Percentiles rank a stretch among this genome's conserved stretches.
These are phyloP conservation scores for Chalaropsis ovoidea DNA, from an alignment of 2,329 filamentous ascomycete species.

Conservation along the genomic window DNA sequence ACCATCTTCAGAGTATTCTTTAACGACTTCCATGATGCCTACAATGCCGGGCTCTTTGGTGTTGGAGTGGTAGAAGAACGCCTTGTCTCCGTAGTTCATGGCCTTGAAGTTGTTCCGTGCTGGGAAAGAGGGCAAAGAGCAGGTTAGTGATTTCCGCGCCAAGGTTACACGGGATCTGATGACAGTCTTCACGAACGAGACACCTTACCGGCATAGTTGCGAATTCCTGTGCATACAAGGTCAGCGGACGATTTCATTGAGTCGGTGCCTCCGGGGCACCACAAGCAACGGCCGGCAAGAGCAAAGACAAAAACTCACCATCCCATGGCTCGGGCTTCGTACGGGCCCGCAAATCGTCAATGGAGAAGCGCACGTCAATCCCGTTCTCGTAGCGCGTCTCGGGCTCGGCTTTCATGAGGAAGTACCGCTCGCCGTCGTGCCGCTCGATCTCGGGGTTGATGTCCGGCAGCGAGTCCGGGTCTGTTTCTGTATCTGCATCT, in stretches of 20 bases:
- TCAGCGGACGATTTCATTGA: background rate
- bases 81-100: slow-evolving; percentile 85
- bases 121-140: slow-evolving; percentile 19
- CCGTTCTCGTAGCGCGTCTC: slow-evolving; percentile 79
- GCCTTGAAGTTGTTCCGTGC: slow-evolving; percentile 81
- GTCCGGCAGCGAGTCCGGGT: slow-evolving; percentile 33
- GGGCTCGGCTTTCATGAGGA: slow-evolving; percentile 82
- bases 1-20: slow-evolving; percentile 73
- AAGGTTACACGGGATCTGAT: background rate
- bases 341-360: slow-evolving; percentile 71
- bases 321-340: slow-evolving; percentile 81
- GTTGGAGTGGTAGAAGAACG: slow-evolving; percentile 96
- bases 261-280: slow-evolving; percentile 8
- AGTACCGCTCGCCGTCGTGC: slow-evolving; percentile 47
- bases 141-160: background rate
- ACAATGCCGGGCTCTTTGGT: slow-evolving; percentile 82
- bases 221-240: slow-evolving; percentile 35
- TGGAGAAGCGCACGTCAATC: slow-evolving; percentile 82
- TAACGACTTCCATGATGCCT: slow-evolving; percentile 79
- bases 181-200: no score
- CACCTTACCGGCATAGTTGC: slow-evolving; percentile 39
- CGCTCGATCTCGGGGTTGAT: slow-evolving; percentile 34
- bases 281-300: slow-evolving; percentile 12
- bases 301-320: slow-evolving; percentile 44
- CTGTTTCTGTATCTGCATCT: slow-evolving; percentile 28